Conservation (phyloP, 2,329 filamentous ascomycete genomes). For the Talaromyces albobiverticillius region DNA sequence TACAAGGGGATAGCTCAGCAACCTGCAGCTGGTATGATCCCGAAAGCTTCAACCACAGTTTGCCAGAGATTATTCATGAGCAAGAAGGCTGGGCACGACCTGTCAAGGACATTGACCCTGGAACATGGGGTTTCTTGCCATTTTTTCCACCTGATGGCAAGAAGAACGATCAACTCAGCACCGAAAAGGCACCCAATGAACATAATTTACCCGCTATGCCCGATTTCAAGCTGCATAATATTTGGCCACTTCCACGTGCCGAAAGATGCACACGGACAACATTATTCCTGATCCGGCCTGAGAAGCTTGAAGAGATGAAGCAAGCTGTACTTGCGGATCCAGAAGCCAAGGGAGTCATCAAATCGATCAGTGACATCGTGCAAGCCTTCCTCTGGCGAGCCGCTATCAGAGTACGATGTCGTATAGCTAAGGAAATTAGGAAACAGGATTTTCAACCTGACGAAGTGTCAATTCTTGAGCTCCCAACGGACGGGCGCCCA, state of each 20-base stretch:
- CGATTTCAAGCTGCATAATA: background rate
- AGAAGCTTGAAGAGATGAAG: constrained; percentile 4
- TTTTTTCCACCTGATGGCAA: constrained; percentile 1
- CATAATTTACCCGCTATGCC: background rate
- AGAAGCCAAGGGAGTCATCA: background rate
- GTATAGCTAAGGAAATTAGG: constrained; percentile 3
- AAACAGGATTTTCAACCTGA: constrained; percentile 6
- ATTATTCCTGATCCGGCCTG: constrained; percentile 1
- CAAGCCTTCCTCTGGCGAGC: constrained; percentile 10
- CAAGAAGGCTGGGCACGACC: constrained; percentile 1
- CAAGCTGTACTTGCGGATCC: background rate
- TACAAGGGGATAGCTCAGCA: constrained; percentile 4
- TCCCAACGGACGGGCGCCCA: constrained; percentile 1
- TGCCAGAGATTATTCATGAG: constrained; percentile 7
- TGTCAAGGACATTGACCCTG: constrained; percentile 1
- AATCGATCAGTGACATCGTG: constrained; percentile 8
- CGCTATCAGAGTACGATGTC: constrained; percentile 6
- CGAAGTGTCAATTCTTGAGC: constrained; percentile 9
- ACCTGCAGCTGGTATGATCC: constrained; percentile 5
- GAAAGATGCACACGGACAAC: constrained; percentile 4
- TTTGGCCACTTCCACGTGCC: constrained; percentile 5
- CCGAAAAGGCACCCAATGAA: no score
- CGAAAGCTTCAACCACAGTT: constrained; percentile 10
- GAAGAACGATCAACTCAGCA: no score
- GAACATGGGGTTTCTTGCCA: constrained; percentile 3